Evolutionary conservation across 371 early-diverging fungal genomes (phyloP).

Genomic region (Lichtheimia ornata): DNA sequence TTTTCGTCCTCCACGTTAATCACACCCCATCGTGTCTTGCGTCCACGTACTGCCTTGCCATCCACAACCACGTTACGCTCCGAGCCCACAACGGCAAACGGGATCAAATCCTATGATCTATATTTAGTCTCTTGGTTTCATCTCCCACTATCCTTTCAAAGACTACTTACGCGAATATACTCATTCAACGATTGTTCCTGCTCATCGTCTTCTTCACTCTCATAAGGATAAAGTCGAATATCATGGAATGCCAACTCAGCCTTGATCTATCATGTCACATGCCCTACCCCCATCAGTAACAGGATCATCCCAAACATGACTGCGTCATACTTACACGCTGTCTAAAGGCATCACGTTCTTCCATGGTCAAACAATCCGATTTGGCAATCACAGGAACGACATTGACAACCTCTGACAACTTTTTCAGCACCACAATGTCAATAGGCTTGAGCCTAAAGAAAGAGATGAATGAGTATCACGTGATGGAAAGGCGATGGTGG

Average conservation of each 20-base stretch:
- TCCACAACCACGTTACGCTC: slow-evolving; percentile 81
- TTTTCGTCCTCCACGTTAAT: slow-evolving; percentile 70
- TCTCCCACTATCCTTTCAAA: background rate
- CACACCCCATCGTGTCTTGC: slow-evolving; percentile 69
- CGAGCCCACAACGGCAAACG: slow-evolving; percentile 86
- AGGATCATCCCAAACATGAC: no score
- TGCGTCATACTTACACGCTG: slow-evolving; percentile 41
- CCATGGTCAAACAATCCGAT: slow-evolving; percentile 75
- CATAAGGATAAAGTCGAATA: slow-evolving; percentile 84
- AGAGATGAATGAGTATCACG: background rate
- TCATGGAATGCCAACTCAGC: slow-evolving; percentile 90
- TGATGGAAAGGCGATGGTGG: background rate
- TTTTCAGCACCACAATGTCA: slow-evolving; percentile 70
- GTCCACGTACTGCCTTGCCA: slow-evolving; percentile 73
- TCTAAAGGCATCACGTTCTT: slow-evolving; percentile 74
- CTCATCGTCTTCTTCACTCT: slow-evolving; percentile 79
- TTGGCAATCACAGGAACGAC: slow-evolving; percentile 85
- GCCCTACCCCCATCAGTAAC: background rate
- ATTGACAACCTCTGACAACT: slow-evolving; percentile 68
- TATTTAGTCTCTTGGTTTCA: background rate
- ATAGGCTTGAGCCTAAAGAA: slow-evolving; percentile 68
- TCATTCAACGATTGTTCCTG: slow-evolving; percentile 73
- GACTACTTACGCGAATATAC: slow-evolving; percentile 56
- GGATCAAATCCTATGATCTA: slow-evolving; percentile 62
- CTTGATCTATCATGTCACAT: slow-evolving; percentile 55